Conservation (phyloP, 2,329 filamentous ascomycete genomes). For the Trichoderma polysporum region DNA sequence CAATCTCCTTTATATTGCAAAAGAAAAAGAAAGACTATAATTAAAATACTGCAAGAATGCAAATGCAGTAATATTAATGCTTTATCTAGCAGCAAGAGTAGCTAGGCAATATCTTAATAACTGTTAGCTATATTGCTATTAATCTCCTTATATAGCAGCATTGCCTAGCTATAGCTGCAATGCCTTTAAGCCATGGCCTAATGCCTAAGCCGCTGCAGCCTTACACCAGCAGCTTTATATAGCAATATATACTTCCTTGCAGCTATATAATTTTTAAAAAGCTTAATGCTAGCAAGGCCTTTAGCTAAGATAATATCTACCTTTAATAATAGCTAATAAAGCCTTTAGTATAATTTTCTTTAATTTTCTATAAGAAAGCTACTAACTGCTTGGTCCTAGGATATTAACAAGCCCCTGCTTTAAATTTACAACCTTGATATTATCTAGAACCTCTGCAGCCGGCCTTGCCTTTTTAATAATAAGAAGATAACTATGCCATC, state of each 20-base stretch:
- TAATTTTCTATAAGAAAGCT: background rate
- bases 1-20: background rate
- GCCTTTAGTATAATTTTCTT: background rate
- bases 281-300: background rate
- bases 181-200: background rate
- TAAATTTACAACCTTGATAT: background rate
- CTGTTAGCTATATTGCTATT: background rate
- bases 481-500: background rate
- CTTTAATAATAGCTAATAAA: background rate
- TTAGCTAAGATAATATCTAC: background rate
- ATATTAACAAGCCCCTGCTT: background rate
- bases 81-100: no score
- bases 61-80: no score
- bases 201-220: background rate
- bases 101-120: background rate
- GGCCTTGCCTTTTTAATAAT: background rate
- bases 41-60: background rate
- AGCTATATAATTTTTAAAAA: background rate
- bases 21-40: background rate
- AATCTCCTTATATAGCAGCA: background rate
- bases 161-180: background rate
- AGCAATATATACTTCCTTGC: background rate
- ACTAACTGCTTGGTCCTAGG: background rate
- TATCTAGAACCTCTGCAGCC: background rate
- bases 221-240: background rate